Evolutionary conservation across 495 filamentous ascomycete genomes (phyloP).

Genomic region (Xylaria sp.): DNA sequence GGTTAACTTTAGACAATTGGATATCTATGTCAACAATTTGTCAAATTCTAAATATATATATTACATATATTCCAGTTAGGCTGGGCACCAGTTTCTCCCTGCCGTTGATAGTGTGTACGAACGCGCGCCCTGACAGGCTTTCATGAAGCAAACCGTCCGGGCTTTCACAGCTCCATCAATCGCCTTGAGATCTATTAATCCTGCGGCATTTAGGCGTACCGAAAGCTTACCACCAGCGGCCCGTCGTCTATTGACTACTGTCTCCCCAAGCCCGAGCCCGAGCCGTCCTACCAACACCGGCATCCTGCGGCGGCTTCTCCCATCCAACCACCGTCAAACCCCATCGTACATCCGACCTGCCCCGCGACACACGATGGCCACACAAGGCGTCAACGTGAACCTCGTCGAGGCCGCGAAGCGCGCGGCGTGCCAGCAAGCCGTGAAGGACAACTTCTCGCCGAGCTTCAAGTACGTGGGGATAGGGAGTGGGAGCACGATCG

Average conservation of each 20-base stretch:
- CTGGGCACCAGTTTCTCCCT: background rate
- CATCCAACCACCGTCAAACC: background rate
- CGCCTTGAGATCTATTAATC: background rate
- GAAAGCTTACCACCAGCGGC: background rate
- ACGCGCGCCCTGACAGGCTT: background rate
- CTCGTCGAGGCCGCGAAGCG: slow-evolving; percentile 83
- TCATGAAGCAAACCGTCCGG: slow-evolving; percentile 15
- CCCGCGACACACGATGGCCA: slow-evolving; percentile 30
- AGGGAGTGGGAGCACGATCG: slow-evolving; percentile 90
- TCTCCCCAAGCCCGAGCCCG: background rate
- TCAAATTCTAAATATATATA: background rate
- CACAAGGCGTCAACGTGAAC: slow-evolving; percentile 23
- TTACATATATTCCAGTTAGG: background rate
- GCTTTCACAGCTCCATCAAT: slow-evolving; percentile 11
- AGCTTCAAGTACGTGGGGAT: slow-evolving; percentile 83
- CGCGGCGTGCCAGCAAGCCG: slow-evolving; percentile 81
- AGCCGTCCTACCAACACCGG: background rate
- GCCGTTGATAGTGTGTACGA: background rate
- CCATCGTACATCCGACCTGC: slow-evolving; percentile 19
- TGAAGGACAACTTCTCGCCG: slow-evolving; percentile 80
- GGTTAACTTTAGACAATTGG: background rate
- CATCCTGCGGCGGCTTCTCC: background rate
- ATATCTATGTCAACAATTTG: background rate
- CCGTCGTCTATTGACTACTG: background rate
- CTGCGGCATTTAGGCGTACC: slow-evolving; percentile 22